Percentiles rank a stretch among this genome's conserved stretches.
phyloP scores from a whole-genome alignment of 2,329 filamentous ascomycete genomes.

The Coniella lustricola region DNA sequence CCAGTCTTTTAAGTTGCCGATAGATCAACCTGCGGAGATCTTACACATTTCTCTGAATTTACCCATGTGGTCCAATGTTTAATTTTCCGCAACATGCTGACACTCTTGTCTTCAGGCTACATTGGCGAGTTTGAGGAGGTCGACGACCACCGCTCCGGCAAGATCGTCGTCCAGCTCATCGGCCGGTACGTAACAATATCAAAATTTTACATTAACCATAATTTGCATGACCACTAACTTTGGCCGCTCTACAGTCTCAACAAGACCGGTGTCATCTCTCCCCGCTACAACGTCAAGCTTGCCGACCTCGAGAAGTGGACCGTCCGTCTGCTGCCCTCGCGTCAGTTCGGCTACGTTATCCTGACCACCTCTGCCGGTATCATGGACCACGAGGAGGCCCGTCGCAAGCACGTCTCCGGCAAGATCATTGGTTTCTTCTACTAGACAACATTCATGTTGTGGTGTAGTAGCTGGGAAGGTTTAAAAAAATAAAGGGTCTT shows the following conservation, averaged over 20 bases:
- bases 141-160: constrained; percentile 98
- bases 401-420: constrained; percentile 97
- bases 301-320: constrained; percentile 99
- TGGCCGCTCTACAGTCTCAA: constrained; percentile 55
- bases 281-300: constrained; percentile 98
- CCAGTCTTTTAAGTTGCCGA: constrained; percentile 99
- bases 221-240: background rate
- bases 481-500: constrained; percentile 10
- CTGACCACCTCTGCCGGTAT: constrained; percentile 98
- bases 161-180: constrained; percentile 99
- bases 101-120: constrained; percentile 60
- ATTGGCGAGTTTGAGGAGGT: constrained; percentile 99
- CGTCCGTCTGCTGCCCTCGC: constrained; percentile 94
- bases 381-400: constrained; percentile 99
- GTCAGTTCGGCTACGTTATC: constrained; percentile 99
- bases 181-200: constrained; percentile 52
- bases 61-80: constrained; percentile 81
- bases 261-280: constrained; percentile 99
- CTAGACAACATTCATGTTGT: constrained; percentile 42
- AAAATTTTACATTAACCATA: background rate
- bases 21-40: constrained; percentile 83
- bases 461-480: background rate
- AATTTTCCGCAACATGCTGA: constrained; percentile 87
- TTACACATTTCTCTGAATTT: constrained; percentile 89
- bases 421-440: constrained; percentile 99